These are phyloP conservation scores for Aspergillus flavus DNA, from an alignment of 2,329 filamentous ascomycete species.

Conservation along the genomic window DNA sequence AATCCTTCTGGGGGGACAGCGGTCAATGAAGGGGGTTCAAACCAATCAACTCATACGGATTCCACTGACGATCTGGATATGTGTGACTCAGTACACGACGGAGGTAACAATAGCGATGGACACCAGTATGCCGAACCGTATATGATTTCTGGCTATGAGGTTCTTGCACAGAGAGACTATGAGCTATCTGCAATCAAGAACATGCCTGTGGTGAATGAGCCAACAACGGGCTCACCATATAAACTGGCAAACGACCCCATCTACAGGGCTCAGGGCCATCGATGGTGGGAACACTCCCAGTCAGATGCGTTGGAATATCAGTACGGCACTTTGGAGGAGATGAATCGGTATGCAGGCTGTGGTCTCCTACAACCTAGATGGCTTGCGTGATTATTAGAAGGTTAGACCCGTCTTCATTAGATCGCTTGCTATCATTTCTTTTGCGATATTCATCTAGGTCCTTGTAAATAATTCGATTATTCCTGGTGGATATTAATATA, in stretches of 20 bases:
- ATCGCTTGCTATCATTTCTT: background rate
- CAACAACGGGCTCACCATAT: conserved; percentile 37
- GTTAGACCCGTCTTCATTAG: background rate
- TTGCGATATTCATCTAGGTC: background rate
- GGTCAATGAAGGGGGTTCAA: background rate
- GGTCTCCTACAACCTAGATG: conserved; percentile 13
- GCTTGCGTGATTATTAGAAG: background rate
- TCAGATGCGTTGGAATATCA: conserved; percentile 39
- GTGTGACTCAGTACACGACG: conserved; percentile 35
- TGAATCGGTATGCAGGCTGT: conserved; percentile 28
- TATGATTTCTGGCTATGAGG: conserved; percentile 79
- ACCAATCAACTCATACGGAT: background rate
- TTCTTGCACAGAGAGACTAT: conserved; percentile 66
- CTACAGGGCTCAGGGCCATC: conserved; percentile 36
- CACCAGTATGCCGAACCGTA: conserved; percentile 71
- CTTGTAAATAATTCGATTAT: background rate
- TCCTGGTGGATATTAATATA: background rate
- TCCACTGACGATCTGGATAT: conserved; percentile 45
- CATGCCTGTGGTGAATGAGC: conserved; percentile 22
- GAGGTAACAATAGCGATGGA: conserved; percentile 21
- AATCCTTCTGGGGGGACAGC: background rate
- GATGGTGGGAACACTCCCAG: conserved; percentile 41
- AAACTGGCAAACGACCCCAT: conserved; percentile 43
- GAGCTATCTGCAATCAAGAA: conserved; percentile 38
- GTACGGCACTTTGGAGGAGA: conserved; percentile 41